Percentiles rank a stretch among this genome's conserved stretches.
Evolutionary conservation across 2,329 filamentous ascomycete species (phyloP).

Genomic region (Fusarium sp.): DNA sequence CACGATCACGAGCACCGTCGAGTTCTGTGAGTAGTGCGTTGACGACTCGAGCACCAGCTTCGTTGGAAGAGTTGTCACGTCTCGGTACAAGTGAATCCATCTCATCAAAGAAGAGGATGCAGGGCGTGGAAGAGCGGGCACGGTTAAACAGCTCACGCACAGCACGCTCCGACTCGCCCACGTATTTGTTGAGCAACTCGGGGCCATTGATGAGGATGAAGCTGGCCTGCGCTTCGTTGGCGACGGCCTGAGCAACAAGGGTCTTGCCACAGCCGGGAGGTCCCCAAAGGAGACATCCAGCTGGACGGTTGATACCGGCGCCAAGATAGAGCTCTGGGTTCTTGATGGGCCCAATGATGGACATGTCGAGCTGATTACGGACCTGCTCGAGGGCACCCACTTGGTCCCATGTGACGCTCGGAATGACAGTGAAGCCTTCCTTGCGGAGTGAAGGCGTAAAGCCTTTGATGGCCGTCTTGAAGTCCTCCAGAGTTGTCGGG

Average conservation of each 20-base stretch:
- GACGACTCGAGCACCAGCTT: constrained; percentile 87
- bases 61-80: constrained; percentile 78
- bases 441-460: constrained; percentile 71
- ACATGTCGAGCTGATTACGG: constrained; percentile 80
- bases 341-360: constrained; percentile 89
- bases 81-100: constrained; percentile 90
- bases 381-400: constrained; percentile 85
- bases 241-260: constrained; percentile 92
- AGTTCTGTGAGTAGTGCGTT: constrained; percentile 95
- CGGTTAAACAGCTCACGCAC: constrained; percentile 91
- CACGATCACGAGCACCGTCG: constrained; percentile 80
- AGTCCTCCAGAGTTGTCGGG: constrained; percentile 58
- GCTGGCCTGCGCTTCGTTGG: constrained; percentile 93
- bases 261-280: constrained; percentile 98
- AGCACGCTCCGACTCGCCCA: constrained; percentile 93
- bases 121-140: constrained; percentile 84
- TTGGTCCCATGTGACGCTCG: constrained; percentile 90
- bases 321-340: constrained; percentile 77
- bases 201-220: constrained; percentile 98
- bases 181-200: constrained; percentile 96
- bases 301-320: constrained; percentile 80
- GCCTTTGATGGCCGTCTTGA: constrained; percentile 75
- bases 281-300: constrained; percentile 93
- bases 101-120: constrained; percentile 98
- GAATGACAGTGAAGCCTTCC: constrained; percentile 94